Conservation (phyloP, 805 yeast species). For the Candida argentea region DNA sequence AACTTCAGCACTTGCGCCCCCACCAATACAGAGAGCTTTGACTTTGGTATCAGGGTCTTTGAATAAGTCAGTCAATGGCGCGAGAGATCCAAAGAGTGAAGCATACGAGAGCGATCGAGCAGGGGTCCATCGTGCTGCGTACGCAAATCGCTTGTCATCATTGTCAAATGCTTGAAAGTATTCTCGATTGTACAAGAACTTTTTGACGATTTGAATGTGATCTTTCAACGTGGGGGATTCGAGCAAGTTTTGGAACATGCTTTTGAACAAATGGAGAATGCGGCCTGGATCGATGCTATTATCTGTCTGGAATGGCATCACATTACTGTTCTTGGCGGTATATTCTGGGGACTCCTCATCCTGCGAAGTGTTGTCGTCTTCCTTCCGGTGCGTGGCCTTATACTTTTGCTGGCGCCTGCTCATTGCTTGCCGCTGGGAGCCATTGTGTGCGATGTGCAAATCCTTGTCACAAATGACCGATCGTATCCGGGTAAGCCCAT, state of each 20-base stretch:
- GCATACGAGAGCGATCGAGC: constrained; percentile 69
- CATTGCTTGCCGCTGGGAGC: too few species aligned
- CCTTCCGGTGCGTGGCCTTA: too few species aligned
- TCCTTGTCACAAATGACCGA: too few species aligned
- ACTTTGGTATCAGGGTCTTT: constrained; percentile 18
- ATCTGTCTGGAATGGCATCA: constrained; percentile 22
- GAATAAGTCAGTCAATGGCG: constrained; percentile 28
- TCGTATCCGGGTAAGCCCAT: too few species aligned
- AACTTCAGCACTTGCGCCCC: constrained; percentile 85
- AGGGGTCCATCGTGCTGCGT: constrained; percentile 80
- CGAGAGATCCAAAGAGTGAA: constrained; percentile 49
- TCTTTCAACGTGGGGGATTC: constrained; percentile 25
- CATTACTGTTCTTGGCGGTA: constrained; percentile 6
- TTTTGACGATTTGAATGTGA: constrained; percentile 60
- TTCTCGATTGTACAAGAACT: constrained; percentile 58
- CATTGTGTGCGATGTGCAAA: too few species aligned
- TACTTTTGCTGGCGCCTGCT: too few species aligned
- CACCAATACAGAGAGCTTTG: constrained; percentile 61
- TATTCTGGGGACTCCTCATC: constrained; percentile 2
- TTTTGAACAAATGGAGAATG: constrained; percentile 27
- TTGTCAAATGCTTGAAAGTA: constrained; percentile 59
- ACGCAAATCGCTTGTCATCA: constrained; percentile 59
- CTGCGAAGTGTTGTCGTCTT: constrained; percentile 1
- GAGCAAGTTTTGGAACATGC: constrained; percentile 21
- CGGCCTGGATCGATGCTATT: constrained; percentile 22